Percentiles rank a stretch among this genome's conserved stretches.
Conservation (phyloP, 495 filamentous ascomycete species). For the Wilcoxina mikolae region DNA sequence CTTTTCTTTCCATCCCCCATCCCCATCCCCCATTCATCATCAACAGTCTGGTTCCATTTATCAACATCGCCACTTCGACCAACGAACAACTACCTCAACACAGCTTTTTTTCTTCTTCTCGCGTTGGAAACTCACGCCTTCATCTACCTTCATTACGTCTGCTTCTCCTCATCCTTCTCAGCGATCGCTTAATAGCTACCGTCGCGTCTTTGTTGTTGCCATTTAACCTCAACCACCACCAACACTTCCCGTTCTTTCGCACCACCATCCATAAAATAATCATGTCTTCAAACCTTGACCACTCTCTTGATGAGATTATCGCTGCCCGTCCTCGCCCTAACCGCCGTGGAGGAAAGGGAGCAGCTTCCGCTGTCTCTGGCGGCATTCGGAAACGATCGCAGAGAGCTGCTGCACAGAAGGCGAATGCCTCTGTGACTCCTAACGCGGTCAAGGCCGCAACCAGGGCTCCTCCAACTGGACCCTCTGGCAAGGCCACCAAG, state of each 20-base stretch:
- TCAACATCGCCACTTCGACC: no score
- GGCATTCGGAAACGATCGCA: constrained; percentile 61
- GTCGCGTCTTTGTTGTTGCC: constrained; percentile 27
- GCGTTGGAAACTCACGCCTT: no score
- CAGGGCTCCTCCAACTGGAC: constrained; percentile 52
- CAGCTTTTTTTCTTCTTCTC: no score
- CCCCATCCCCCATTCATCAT: no score
- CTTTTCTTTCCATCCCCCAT: no score
- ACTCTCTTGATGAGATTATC: constrained; percentile 92
- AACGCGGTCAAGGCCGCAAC: constrained; percentile 45
- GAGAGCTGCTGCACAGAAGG: constrained; percentile 26
- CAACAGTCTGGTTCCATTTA: no score
- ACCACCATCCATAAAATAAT: background rate
- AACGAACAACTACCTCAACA: no score
- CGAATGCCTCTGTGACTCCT: constrained; percentile 32
- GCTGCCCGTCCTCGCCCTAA: constrained; percentile 48
- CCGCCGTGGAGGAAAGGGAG: constrained; percentile 41
- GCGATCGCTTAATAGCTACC: no score
- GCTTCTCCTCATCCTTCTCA: constrained; percentile 4
- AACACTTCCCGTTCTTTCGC: background rate
- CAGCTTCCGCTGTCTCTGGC: constrained; percentile 50
- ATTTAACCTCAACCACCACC: background rate
- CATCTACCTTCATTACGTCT: no score
- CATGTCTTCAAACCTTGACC: constrained; percentile 89
- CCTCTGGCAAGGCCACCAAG: constrained; percentile 58